A percentile compares a stretch with the other conserved stretches of the same genome.
These are phyloP conservation scores for Solanum acaule DNA, from an alignment of 257 asterid species.

Conservation along the genomic window DNA sequence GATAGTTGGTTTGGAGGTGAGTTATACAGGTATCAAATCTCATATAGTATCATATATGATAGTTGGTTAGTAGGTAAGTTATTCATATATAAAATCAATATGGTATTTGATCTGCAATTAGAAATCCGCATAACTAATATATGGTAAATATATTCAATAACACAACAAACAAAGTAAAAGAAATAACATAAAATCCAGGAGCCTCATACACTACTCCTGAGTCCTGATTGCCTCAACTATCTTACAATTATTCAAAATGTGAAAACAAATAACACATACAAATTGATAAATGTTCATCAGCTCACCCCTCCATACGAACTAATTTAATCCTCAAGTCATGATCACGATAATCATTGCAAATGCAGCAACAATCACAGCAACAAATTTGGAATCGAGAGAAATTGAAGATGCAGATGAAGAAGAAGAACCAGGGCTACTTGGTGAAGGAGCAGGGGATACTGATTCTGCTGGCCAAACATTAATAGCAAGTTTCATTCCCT, in stretches of 20 bases:
- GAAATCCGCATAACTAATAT: neutral
- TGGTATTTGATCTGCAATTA: neutral
- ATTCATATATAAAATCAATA: no score
- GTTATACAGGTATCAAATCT: no score
- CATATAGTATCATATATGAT: no score
- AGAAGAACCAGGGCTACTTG: neutral
- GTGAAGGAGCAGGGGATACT: conserved; percentile 12
- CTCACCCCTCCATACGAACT: neutral
- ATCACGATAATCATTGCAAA: neutral
- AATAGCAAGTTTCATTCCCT: conserved; percentile 20
- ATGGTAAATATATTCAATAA: neutral
- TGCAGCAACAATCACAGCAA: conserved; percentile 4
- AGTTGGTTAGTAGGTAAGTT: no score
- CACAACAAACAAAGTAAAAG: neutral
- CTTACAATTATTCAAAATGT: neutral
- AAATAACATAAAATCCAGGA: neutral
- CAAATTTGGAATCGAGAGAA: neutral
- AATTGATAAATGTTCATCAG: neutral
- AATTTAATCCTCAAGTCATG: neutral
- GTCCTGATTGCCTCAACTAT: neutral
- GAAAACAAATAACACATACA: neutral
- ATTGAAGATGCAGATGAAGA: neutral
- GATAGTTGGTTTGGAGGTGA: no score
- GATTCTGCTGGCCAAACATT: conserved; percentile 3
- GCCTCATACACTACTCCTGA: neutral